Base-by-base conservation (phyloP, 176 grass and related monocot genomes). In the Aegilops tauschii region DNA sequence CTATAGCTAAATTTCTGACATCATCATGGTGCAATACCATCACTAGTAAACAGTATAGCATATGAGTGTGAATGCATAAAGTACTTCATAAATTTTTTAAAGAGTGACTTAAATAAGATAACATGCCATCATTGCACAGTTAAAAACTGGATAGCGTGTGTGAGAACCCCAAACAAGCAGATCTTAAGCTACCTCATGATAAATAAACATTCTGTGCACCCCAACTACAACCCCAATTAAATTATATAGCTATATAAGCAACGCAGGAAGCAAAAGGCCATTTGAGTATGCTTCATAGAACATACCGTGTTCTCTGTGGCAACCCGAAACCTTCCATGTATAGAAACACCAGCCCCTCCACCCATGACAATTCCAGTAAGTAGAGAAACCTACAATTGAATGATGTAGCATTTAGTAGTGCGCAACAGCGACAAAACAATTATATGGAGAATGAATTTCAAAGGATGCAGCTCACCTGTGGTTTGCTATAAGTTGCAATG, bases 311-410 rank as follows among this genome's bases (percentile, higher is more conserved):
- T 96, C 37, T 96, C 96, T 21, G 92, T 98, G 78, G 58, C 96
- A 89, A 98, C 88, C 44, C 86, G 84, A 90, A 98, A 98, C 81
- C 73, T 96, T 77, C 96, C 96, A 61, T 98, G 96, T 89, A 98
- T 84, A 65, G 96, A 98, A 82, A 98, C 78, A 88, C 96, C 96
- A 73, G 92, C 96, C 34, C 96, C 96, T 88, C 92, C 92, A 68
- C 96, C 96, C 92, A 98, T 93, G 85, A 89, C 89, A 77, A 96
- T 98, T 86, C 93, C 92, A 88, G 87, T 32, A 83, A 98, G 96
- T 70, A 98, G 78, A 77, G 96, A 98, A 89, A 96, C 94, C 96
- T 98, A 85, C 9, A 89, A 75, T 30, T 77, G 65, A 68, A 65
- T 39, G 66, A 61, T 61, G 25, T 59, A 82, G 28, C 12, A 74